A percentile compares a stretch with the other conserved stretches of the same genome.
Conservation (phyloP, 345 rosid species). For the Physaria fendleri region DNA sequence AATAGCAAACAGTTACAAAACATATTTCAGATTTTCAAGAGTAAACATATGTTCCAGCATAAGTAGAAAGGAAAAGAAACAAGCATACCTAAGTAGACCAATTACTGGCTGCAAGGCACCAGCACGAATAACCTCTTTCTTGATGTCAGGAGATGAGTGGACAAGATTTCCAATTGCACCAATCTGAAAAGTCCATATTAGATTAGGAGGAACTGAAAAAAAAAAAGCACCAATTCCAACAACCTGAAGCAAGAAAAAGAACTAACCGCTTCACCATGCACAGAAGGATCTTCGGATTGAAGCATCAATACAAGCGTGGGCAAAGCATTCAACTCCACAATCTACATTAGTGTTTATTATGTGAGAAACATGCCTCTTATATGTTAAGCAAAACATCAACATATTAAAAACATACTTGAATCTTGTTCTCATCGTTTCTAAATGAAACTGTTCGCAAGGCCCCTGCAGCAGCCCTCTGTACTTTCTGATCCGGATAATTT, state of each 20-base stretch:
- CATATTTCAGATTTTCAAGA: neutral
- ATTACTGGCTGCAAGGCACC: conserved; percentile 87
- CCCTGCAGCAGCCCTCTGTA: conserved; percentile 82
- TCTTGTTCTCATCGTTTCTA: conserved; percentile 67
- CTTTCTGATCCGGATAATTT: conserved; percentile 44
- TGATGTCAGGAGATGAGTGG: conserved; percentile 68
- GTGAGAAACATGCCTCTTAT: conserved; percentile 8
- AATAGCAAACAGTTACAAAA: conserved; percentile 4
- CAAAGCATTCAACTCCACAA: conserved; percentile 57
- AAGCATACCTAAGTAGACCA: conserved; percentile 51
- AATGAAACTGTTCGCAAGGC: conserved; percentile 67
- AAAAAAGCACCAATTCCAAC: neutral
- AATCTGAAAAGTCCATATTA: conserved; percentile 37
- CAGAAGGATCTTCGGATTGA: conserved; percentile 47
- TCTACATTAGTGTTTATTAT: conserved; percentile 39
- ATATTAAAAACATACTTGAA: conserved; percentile 36
- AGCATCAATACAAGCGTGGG: conserved; percentile 67
- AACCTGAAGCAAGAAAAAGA: conserved; percentile 1
- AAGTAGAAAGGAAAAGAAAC: conserved; percentile 1
- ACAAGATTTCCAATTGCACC: conserved; percentile 74
- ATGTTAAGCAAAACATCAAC: neutral
- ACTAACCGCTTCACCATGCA: conserved; percentile 71
- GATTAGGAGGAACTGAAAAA: neutral
- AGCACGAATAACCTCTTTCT: conserved; percentile 60
- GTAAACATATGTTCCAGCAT: neutral